Evolutionary conservation across 2,329 filamentous ascomycete genomes (phyloP).

Genomic region (Fusarium cyanostomum): DNA sequence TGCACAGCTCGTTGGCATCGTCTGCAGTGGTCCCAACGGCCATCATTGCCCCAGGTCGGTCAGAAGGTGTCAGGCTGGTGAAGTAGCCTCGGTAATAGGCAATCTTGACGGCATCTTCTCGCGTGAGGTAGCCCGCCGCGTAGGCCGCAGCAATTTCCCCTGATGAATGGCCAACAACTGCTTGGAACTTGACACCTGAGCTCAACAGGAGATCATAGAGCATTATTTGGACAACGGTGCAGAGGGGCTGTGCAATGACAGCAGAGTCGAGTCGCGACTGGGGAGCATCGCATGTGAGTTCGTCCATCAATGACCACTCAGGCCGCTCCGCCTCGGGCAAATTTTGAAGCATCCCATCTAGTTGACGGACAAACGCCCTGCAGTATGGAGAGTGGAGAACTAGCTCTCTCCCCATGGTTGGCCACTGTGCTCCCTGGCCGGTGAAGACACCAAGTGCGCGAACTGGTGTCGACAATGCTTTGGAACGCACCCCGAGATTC

Average conservation of each 20-base stretch:
- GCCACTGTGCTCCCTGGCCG: constrained; percentile 49
- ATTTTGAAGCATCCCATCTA: constrained; percentile 36
- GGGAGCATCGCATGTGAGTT: neutral
- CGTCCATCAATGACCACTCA: constrained; percentile 31
- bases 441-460: constrained; percentile 49
- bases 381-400: constrained; percentile 27
- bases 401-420: constrained; percentile 45
- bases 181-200: constrained; percentile 47
- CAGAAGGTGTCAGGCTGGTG: neutral
- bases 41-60: constrained; percentile 29
- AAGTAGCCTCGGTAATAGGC: constrained; percentile 27
- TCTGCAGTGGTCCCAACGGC: constrained; percentile 37
- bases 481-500: no score
- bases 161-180: constrained; percentile 59
- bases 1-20: constrained; percentile 13
- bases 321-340: constrained; percentile 38
- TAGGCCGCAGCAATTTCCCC: constrained; percentile 63
- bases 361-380: constrained; percentile 20
- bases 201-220: constrained; percentile 42
- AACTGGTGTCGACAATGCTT: no score
- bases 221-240: constrained; percentile 44
- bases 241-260: constrained; percentile 46
- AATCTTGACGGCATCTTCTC: constrained; percentile 38
- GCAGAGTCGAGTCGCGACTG: constrained; percentile 28
- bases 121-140: constrained; percentile 54